Percentiles rank a stretch among this genome's conserved stretches.
Evolutionary conservation across 1,139 yeast genomes (phyloP).

Genomic region (Debaryomyces nepalensis): DNA sequence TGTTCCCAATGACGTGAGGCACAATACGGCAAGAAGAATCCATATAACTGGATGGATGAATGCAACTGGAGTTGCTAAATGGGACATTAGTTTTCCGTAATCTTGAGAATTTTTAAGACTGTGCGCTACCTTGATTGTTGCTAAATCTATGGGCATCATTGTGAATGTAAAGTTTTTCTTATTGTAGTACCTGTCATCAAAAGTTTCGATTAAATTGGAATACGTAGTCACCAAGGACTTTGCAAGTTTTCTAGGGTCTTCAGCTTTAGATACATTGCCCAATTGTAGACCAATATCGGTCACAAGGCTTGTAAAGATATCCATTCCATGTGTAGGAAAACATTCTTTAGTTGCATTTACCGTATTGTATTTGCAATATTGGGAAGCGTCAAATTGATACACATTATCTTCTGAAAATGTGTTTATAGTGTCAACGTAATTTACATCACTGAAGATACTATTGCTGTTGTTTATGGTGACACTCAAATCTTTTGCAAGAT

Average conservation of each 20-base stretch:
- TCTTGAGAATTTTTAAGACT: conserved; percentile 9
- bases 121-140: conserved; percentile 4
- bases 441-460: conserved; percentile 20
- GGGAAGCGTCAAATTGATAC: conserved; percentile 50
- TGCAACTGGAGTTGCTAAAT: not conserved
- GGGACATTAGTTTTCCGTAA: conserved; percentile 8
- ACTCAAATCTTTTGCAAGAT: conserved; percentile 58
- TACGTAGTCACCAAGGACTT: conserved; percentile 45
- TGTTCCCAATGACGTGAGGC: not conserved
- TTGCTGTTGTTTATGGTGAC: conserved; percentile 32
- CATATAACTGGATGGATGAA: conserved; percentile 6
- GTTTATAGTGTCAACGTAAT: conserved; percentile 39
- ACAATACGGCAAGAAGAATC: conserved; percentile 1
- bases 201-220: conserved; percentile 22
- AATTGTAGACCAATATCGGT: conserved; percentile 56
- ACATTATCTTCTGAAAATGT: conserved; percentile 47
- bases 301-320: conserved; percentile 49
- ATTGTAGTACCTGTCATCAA: conserved; percentile 22
- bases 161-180: conserved; percentile 5
- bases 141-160: not conserved
- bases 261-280: conserved; percentile 43
- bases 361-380: conserved; percentile 50
- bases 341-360: conserved; percentile 32
- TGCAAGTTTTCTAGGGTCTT: conserved; percentile 43
- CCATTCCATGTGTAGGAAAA: conserved; percentile 46